These are phyloP conservation scores for Erodium moschatum DNA, from an alignment of 441 rosid species.

Conservation along the genomic window DNA sequence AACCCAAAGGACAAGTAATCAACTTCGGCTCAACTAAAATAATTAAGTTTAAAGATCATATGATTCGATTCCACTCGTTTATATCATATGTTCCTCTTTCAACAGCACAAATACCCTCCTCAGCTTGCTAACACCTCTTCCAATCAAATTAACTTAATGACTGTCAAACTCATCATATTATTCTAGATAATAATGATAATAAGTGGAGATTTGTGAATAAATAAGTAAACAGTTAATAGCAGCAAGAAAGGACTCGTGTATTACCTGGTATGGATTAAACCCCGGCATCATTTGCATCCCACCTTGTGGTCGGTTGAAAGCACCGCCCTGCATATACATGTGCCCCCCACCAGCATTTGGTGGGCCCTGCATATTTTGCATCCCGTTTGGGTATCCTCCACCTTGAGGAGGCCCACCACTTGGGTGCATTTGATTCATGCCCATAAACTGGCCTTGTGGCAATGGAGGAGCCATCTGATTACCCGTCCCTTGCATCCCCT, in stretches of 20 bases:
- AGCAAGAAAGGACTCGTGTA: not conserved
- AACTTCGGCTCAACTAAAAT: not conserved
- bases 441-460: conserved; percentile 83
- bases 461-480: conserved; percentile 64
- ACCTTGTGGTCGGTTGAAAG: conserved; percentile 65
- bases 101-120: not conserved
- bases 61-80: not conserved
- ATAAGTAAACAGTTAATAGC: not conserved
- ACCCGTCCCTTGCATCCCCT: conserved; percentile 95
- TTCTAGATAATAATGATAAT: too few species aligned
- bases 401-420: conserved; percentile 42
- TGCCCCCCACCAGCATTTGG: conserved; percentile 40
- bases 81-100: too few species aligned
- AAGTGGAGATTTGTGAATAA: too few species aligned
- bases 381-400: conserved; percentile 59
- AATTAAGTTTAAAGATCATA: not conserved
- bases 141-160: too few species aligned
- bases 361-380: conserved; percentile 76
- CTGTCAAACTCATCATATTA: too few species aligned
- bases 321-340: conserved; percentile 72
- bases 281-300: conserved; percentile 82
- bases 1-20: conserved; percentile 9
- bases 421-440: conserved; percentile 59
- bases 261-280: conserved; percentile 76
- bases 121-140: not conserved